Evolutionary conservation across 306 rosid species (phyloP).

Genomic region (Psophocarpus tetragonolobus): DNA sequence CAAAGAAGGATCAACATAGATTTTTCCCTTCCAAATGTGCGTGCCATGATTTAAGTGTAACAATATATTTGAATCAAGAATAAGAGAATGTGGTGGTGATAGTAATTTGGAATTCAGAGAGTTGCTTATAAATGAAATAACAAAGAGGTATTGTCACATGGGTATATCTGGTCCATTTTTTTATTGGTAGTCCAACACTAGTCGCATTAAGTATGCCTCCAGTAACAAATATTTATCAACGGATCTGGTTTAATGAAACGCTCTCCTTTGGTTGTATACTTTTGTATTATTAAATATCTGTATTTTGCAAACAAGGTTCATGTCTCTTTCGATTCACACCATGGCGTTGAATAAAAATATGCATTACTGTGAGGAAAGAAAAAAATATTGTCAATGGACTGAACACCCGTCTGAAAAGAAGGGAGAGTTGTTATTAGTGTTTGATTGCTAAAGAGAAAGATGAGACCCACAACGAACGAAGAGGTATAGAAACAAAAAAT

Average conservation of each 20-base stretch:
- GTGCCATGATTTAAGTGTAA: constrained; percentile 5
- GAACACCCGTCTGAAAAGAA: background rate
- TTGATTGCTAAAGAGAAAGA: background rate
- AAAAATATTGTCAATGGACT: background rate
- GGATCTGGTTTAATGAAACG: background rate
- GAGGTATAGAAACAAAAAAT: background rate
- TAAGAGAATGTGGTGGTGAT: background rate
- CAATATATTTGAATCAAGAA: background rate
- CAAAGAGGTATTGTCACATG: background rate
- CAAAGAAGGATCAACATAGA: background rate
- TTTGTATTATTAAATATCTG: background rate
- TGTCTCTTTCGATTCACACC: background rate
- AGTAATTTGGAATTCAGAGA: background rate
- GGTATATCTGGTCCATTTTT: background rate
- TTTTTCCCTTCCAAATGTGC: background rate
- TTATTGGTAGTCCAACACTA: background rate
- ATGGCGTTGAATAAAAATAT: background rate
- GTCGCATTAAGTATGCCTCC: background rate
- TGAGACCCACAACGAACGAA: background rate
- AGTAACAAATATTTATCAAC: background rate
- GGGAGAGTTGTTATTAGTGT: background rate
- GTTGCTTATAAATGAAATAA: background rate
- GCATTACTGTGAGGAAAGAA: background rate
- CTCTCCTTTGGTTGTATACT: background rate
- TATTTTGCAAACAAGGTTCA: background rate